Percentiles rank a stretch among this genome's conserved stretches.
Evolutionary conservation across 2,329 filamentous ascomycete species (phyloP).

Genomic region (Colletotrichum melonis): DNA sequence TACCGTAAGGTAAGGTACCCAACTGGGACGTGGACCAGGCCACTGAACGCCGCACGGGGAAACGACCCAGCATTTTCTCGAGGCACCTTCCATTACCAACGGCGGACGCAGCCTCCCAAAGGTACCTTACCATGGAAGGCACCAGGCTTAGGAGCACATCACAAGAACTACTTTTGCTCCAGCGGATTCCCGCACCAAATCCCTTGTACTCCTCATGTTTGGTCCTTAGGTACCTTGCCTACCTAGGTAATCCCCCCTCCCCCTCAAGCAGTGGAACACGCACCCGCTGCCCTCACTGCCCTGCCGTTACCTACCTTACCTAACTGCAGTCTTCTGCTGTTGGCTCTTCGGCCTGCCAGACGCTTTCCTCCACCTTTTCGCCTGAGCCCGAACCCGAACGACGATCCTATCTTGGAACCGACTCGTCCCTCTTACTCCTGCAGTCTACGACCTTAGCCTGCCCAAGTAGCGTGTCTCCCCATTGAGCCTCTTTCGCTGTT

Average conservation of each 20-base stretch:
- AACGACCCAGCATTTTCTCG: background rate
- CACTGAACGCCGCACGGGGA: background rate
- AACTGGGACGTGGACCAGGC: background rate
- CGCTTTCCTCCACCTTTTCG: constrained; percentile 26
- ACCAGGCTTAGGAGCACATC: background rate
- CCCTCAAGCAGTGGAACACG: background rate
- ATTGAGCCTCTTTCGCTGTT: constrained; percentile 13
- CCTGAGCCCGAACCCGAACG: constrained; percentile 32
- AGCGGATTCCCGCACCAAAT: background rate
- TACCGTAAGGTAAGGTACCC: background rate
- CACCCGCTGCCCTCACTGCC: background rate
- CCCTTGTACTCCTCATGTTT: background rate
- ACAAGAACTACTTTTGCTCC: background rate
- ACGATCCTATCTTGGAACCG: constrained; percentile 30
- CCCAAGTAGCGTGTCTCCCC: constrained; percentile 15
- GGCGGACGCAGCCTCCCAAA: background rate
- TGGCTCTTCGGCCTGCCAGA: constrained; percentile 1
- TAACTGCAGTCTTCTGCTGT: background rate
- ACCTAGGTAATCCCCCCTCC: background rate
- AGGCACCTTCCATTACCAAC: background rate
- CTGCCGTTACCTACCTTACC: background rate
- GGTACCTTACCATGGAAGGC: background rate
- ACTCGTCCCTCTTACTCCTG: constrained; percentile 27
- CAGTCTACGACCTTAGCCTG: constrained; percentile 16
- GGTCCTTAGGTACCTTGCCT: too few species aligned